Evolutionary conservation across 179 eudicot genomes (phyloP).

Genomic region (Silene noctiflora): DNA sequence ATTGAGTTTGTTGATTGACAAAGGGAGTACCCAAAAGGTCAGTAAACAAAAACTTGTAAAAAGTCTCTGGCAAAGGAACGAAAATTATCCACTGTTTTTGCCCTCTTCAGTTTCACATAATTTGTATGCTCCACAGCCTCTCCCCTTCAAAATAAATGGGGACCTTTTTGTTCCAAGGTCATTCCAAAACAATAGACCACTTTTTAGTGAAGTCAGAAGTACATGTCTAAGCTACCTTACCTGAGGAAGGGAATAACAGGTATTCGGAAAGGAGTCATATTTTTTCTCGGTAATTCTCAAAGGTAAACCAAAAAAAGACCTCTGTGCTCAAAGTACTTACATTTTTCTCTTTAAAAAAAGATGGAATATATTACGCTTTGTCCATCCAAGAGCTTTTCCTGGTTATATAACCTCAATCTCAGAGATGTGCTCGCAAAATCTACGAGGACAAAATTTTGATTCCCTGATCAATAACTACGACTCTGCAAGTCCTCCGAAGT

Average conservation of each 20-base stretch:
- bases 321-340: too few relatives aligned
- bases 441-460: background rate
- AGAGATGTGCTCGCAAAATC: background rate
- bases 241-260: background rate
- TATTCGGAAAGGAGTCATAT: background rate
- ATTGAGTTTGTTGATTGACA: background rate
- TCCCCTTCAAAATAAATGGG: background rate
- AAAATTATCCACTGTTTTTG: background rate
- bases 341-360: background rate
- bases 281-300: background rate
- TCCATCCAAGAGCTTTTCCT: background rate
- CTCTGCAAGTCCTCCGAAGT: background rate
- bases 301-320: background rate
- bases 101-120: background rate
- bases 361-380: background rate
- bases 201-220: too few relatives aligned
- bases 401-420: background rate
- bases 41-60: background rate
- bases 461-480: background rate
- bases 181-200: background rate
- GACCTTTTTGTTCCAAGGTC: background rate
- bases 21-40: background rate
- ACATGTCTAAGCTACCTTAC: too few relatives aligned
- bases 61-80: background rate
- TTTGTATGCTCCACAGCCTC: background rate